These are phyloP conservation scores for Aphanoascus verrucosus DNA, from an alignment of 2,329 filamentous ascomycete genomes.

Conservation along the genomic window DNA sequence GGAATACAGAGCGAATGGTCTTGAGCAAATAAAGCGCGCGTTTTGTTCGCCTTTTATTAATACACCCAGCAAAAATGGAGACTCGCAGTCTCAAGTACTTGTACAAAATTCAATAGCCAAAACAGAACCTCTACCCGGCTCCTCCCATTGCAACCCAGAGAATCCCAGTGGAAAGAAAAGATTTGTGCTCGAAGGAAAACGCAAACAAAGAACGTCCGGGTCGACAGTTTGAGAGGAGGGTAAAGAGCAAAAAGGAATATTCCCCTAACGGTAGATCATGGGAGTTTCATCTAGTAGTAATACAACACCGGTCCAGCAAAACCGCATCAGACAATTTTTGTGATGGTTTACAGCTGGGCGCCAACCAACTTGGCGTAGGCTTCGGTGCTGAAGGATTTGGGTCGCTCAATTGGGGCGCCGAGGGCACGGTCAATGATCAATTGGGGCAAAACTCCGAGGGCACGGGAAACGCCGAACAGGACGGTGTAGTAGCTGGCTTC, in stretches of 20 bases:
- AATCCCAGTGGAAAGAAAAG: slow-evolving; percentile 7
- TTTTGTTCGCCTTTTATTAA: neutral
- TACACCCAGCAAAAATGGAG: slow-evolving; percentile 3
- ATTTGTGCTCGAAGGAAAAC: neutral
- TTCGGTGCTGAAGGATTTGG: slow-evolving; percentile 97
- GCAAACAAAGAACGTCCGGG: neutral
- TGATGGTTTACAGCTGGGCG: slow-evolving; percentile 69
- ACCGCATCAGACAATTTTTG: neutral
- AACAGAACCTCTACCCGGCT: slow-evolving; percentile 8
- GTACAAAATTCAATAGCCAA: slow-evolving; percentile 3
- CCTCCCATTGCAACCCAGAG: slow-evolving; percentile 1
- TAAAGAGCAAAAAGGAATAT: neutral
- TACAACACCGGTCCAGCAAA: neutral
- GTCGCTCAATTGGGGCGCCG: slow-evolving; percentile 93
- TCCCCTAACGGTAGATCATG: neutral
- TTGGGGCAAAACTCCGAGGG: slow-evolving; percentile 96
- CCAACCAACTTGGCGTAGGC: slow-evolving; percentile 88
- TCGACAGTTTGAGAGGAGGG: neutral
- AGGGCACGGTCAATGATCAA: slow-evolving; percentile 98
- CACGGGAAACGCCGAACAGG: slow-evolving; percentile 95
- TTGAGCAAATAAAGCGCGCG: neutral
- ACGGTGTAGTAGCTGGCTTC: slow-evolving; percentile 99
- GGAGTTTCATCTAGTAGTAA: neutral
- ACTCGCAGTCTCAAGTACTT: neutral
- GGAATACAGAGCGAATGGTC: neutral